Conservation (phyloP, 2,329 filamentous ascomycete genomes). For the Fusarium pilosicola region DNA sequence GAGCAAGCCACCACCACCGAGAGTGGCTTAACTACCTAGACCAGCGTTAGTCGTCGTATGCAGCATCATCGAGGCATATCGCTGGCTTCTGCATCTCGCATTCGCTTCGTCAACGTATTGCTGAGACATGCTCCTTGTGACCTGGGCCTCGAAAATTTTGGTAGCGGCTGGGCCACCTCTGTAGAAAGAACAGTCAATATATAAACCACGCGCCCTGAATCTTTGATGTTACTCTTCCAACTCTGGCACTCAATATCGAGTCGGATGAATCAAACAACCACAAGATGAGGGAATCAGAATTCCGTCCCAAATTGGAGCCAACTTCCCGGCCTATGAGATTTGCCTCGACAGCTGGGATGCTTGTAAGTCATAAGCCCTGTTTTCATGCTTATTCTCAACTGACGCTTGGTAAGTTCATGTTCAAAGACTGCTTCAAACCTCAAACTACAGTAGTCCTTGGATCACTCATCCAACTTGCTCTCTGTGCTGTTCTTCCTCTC, state of each 20-base stretch:
- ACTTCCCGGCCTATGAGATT: constrained; percentile 34
- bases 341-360: constrained; percentile 11
- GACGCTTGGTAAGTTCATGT: constrained; percentile 20
- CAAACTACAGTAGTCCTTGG: constrained; percentile 48
- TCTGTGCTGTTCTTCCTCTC: constrained; percentile 48
- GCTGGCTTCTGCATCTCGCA: constrained; percentile 13
- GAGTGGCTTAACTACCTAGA: neutral
- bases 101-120: constrained; percentile 1
- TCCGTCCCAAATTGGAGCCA: constrained; percentile 40
- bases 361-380: constrained; percentile 29
- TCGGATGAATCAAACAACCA: neutral
- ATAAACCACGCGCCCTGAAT: neutral
- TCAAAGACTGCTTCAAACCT: constrained; percentile 50
- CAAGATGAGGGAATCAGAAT: constrained; percentile 31
- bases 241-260: neutral
- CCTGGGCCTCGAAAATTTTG: neutral
- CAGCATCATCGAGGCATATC: neutral
- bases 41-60: neutral
- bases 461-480: constrained; percentile 48
- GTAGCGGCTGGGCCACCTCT: neutral
- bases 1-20: constrained; percentile 15
- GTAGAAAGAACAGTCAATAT: neutral
- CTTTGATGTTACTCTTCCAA: neutral
- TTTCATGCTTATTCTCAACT: neutral
- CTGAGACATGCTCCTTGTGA: neutral